Conservation (phyloP, 2,329 filamentous ascomycete genomes). For the Claviceps humidiphila region DNA sequence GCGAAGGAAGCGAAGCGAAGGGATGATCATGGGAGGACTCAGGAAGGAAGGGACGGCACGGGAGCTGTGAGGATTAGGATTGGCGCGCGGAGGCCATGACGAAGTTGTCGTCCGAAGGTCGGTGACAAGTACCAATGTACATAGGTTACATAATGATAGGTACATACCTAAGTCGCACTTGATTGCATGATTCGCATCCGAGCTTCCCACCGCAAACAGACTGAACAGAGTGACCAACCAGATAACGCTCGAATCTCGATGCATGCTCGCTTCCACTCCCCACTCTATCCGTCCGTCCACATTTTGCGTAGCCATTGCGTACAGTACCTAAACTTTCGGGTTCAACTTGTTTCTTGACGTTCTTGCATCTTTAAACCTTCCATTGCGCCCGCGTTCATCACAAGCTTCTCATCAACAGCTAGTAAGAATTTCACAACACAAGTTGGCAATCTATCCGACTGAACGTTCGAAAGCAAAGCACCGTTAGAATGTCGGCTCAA, state of each 20-base stretch:
- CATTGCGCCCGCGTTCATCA: background rate
- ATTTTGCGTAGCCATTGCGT: constrained; percentile 6
- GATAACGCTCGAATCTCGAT: too few relatives aligned
- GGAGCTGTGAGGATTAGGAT: background rate
- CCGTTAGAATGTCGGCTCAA: constrained; percentile 53
- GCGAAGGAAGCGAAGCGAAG: background rate
- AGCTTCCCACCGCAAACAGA: background rate
- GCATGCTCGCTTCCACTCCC: constrained; percentile 11
- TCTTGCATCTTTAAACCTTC: background rate
- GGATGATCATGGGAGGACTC: background rate
- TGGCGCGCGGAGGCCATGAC: too few relatives aligned
- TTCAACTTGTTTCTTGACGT: constrained; percentile 6
- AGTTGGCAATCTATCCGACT: constrained; percentile 6
- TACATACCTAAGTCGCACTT: background rate
- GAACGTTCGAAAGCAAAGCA: constrained; percentile 6
- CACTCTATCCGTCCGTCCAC: constrained; percentile 10
- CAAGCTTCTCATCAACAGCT: constrained; percentile 8
- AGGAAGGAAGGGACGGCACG: background rate
- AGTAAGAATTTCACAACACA: background rate
- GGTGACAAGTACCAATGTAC: too few relatives aligned
- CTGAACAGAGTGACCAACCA: too few relatives aligned
- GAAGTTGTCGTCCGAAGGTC: too few relatives aligned
- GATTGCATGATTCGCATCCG: background rate
- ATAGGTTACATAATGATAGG: too few relatives aligned
- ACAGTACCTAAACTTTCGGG: background rate